Base-by-base conservation (phyloP, 495 filamentous ascomycete genomes). In the Penicillium waksmanii region DNA sequence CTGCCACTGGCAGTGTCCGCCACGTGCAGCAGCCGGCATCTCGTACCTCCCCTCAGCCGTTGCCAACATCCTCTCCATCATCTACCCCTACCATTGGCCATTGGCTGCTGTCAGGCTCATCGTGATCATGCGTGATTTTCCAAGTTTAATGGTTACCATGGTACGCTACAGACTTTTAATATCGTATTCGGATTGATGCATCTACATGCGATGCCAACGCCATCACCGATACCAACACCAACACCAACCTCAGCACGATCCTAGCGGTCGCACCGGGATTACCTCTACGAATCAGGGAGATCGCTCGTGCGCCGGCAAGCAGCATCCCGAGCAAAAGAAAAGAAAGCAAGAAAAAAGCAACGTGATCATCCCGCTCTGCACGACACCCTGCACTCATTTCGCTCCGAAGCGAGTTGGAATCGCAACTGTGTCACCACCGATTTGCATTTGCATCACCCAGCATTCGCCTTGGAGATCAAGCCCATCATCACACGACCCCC, bases 401-500 rank as follows among this genome's bases (percentile, higher is more conserved):
- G 34, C 36, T 52, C 55, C 56, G 49, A 55, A 15, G 11, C 27
- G 47, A 34, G 50, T 44, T 51, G 19, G 50, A 55, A 57, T 61
- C 51, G 61, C 31, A 59, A 46, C 53, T 42, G 56, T 51, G 56
- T 63, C 61, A 58, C 56, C 56, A 51, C 52, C 34, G 49, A 33
- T 57, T 49, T 38, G 5, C 19, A 44, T 44, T 31, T 31, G 27
- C 27, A 31, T 31, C 6, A 31, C 5, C 42, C 42, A 44, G 42
- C 17, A 18, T 44, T 21, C 15, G 5, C 42, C 17, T 44, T 18
- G 42, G 42, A 44, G 35, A 23, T 55, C 19, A 50, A 25, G 23
- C 7, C 6, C n/a, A 31, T 56, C 56, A 62, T 59, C 63, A 65
- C 63, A 65, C 63, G 63, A 66, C 63, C 46, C 21, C 10, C 63